phyloP scores from a whole-genome alignment of 1,139 yeast species.

The Saccharomyces hybrid region DNA sequence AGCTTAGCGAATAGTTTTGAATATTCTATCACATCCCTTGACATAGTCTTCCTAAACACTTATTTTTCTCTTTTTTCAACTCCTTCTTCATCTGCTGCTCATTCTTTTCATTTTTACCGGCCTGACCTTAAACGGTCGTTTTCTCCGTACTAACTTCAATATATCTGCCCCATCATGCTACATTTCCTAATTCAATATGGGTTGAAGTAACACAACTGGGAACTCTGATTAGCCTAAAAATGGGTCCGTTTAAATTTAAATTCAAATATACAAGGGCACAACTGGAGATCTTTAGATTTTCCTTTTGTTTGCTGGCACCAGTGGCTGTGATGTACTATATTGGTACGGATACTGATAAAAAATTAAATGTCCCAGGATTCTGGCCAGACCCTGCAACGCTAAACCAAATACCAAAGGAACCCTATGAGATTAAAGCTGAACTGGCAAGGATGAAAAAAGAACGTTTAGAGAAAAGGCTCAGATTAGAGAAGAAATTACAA shows the following conservation, averaged over 20 bases:
- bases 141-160: too few relatives aligned
- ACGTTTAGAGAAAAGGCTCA: slow-evolving; percentile 60
- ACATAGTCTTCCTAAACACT: too few relatives aligned
- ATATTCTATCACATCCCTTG: slow-evolving; percentile 12
- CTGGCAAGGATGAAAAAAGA: slow-evolving; percentile 77
- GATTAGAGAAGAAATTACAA: slow-evolving; percentile 65
- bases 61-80: too few relatives aligned
- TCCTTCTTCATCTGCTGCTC: too few relatives aligned
- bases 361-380: slow-evolving; percentile 88
- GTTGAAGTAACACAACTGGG: too few relatives aligned
- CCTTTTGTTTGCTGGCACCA: slow-evolving; percentile 80
- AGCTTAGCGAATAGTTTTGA: slow-evolving; percentile 21
- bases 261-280: slow-evolving; percentile 43
- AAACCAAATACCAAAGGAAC: slow-evolving; percentile 87
- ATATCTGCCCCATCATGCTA: too few relatives aligned
- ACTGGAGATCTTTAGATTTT: slow-evolving; percentile 68
- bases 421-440: slow-evolving; percentile 86
- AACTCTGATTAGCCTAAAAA: too few relatives aligned
- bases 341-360: slow-evolving; percentile 81
- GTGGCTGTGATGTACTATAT: slow-evolving; percentile 86
- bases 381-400: slow-evolving; percentile 95
- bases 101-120: neutral
- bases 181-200: neutral
- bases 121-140: too few relatives aligned
- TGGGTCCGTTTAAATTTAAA: slow-evolving; percentile 5